Evolutionary conservation across 2,329 filamentous ascomycete genomes (phyloP).

Genomic region (Immersiporthe knoxdaviesiana): DNA sequence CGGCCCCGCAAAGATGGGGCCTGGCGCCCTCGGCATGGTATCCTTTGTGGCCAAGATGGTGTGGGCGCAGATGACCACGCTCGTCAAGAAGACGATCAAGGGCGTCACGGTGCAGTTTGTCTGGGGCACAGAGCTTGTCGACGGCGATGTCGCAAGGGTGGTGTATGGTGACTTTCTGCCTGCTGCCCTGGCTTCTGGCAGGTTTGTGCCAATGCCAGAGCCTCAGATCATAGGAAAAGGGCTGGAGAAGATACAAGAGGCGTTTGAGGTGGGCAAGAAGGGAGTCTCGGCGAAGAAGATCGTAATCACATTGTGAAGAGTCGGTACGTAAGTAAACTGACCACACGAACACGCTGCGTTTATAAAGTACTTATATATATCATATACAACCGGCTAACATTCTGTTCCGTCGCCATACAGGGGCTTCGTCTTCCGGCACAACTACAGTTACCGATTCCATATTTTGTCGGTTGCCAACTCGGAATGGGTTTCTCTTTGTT

Average conservation of each 20-base stretch:
- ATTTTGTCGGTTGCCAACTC: too few relatives aligned
- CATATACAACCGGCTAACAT: too few relatives aligned
- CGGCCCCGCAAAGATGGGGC: conserved; percentile 11
- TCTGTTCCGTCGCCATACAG: too few relatives aligned
- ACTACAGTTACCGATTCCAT: too few relatives aligned
- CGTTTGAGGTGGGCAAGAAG: conserved; percentile 36
- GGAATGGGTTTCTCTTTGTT: too few relatives aligned
- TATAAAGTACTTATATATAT: too few relatives aligned
- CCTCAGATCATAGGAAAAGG: conserved; percentile 36
- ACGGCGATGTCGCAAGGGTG: conserved; percentile 30
- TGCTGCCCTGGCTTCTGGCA: conserved; percentile 33
- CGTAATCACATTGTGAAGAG: conserved; percentile 30
- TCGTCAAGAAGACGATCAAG: conserved; percentile 3
- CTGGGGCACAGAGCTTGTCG: conserved; percentile 31
- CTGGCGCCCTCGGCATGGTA: background rate
- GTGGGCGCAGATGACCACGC: conserved; percentile 26
- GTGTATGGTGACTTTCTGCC: conserved; percentile 37
- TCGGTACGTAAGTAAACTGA: background rate
- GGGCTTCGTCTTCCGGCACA: too few relatives aligned
- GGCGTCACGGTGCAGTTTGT: conserved; percentile 32
- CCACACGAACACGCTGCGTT: too few relatives aligned
- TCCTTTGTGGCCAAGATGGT: conserved; percentile 3
- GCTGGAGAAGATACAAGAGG: conserved; percentile 36
- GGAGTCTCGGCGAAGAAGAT: conserved; percentile 44
- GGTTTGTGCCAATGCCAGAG: conserved; percentile 34